Evolutionary conservation across 2,329 filamentous ascomycete species (phyloP), one percentile per base, ranked within the genome.

Genomic region (Alternaria incomplexa): DNA sequence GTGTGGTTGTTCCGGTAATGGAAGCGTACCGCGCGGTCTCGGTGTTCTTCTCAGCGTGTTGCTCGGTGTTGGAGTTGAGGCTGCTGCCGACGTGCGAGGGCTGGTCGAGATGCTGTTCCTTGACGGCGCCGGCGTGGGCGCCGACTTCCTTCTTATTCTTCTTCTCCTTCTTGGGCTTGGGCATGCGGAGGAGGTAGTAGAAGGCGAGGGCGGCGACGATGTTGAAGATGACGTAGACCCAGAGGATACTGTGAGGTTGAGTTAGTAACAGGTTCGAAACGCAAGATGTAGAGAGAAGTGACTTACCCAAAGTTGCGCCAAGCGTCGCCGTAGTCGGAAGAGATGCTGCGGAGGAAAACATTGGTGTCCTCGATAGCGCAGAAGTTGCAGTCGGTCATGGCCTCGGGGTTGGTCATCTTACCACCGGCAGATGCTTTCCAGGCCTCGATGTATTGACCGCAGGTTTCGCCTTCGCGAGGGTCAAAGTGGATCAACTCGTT

Each of bases 401-500:
- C 77, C 15, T 72, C 65, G 1, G 70, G 66, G 62, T 83, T 63
- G 8, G 61, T 30, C 1, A 83, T 48, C 52, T 81, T 81, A n/a
- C 83, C 83, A 28, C 79, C 78, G 15, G 55, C 20, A 3, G 9
- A 22, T 6, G 53, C 8, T 40, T 76, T 73, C 66, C 77, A 84
- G 0, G 66, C 23, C 2, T 57, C 9, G 63, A 84, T 78, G 73
- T 83, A 84, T 3, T 78, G 54, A 6, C 64, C 69, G 62, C 82
- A 84, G 9, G 69, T 81, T 25, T 61, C 12, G 32, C 87, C 87
- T 0, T 81, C 26, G 0, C 87, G 84, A 0, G 93, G 89, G 10
- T 87, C 78, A 73, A 97, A 90, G n/a, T 81, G 76, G 22, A 92
- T 83, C 63, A 87, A 85, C 77, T 97, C 93, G 74, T 91, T 91